A percentile compares a stretch with the other conserved stretches of the same genome.
Evolutionary conservation across 2,329 filamentous ascomycete genomes (phyloP).

Genomic region (Exophiala mesophila): DNA sequence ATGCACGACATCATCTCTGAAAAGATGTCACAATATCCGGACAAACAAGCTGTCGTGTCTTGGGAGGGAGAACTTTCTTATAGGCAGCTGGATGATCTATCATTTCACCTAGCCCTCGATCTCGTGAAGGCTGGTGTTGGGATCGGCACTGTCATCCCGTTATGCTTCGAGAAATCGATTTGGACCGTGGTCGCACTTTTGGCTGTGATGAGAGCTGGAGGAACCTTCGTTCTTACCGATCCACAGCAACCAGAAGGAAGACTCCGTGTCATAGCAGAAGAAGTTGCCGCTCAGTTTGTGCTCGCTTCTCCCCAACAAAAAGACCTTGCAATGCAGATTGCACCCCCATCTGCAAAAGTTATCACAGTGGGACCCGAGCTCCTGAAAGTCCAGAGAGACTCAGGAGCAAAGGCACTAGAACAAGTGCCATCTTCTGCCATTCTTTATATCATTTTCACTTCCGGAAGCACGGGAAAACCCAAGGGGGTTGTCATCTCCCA

Average conservation of each 20-base stretch:
- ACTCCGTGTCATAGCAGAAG: conserved; percentile 31
- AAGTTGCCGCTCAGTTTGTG: conserved; percentile 32
- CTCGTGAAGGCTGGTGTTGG: conserved; percentile 37
- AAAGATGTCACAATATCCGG: conserved; percentile 8
- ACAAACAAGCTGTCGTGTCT: conserved; percentile 31
- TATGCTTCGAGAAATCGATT: conserved; percentile 40
- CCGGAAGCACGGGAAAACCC: conserved; percentile 52
- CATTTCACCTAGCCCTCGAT: conserved; percentile 34
- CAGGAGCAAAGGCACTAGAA: background rate
- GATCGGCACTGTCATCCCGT: conserved; percentile 35
- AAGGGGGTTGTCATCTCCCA: conserved; percentile 62
- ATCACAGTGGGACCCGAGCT: background rate
- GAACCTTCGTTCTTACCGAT: conserved; percentile 38
- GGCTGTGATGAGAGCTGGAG: conserved; percentile 38
- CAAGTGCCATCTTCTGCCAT: background rate
- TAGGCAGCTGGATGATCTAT: conserved; percentile 32
- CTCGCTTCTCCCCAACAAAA: conserved; percentile 16
- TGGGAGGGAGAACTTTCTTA: conserved; percentile 40
- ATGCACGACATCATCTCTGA: conserved; percentile 20
- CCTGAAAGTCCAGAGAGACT: background rate
- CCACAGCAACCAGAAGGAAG: conserved; percentile 36
- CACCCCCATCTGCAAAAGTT: background rate
- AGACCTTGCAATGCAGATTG: background rate
- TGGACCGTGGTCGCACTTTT: conserved; percentile 39
- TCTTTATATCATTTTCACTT: conserved; percentile 56